Conservation (phyloP, 805 yeast species). For the Starmera amethionina region DNA sequence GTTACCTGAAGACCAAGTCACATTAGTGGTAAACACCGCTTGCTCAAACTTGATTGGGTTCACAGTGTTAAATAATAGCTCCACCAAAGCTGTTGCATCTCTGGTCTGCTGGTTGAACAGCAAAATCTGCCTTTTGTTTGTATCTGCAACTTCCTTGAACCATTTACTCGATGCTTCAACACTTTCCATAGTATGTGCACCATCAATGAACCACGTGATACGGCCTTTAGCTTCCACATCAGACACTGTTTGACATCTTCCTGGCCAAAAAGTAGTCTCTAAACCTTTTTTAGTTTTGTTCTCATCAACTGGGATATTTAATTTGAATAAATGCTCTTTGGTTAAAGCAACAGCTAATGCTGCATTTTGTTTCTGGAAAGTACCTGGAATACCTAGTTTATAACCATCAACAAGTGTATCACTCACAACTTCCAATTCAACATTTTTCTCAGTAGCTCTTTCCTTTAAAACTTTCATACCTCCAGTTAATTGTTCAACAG, state of each 20-base stretch:
- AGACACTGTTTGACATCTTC: conserved; percentile 74
- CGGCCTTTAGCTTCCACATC: conserved; percentile 16
- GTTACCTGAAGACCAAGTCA: conserved; percentile 78
- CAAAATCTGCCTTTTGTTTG: conserved; percentile 34
- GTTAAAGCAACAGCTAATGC: conserved; percentile 75
- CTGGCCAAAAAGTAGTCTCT: conserved; percentile 77
- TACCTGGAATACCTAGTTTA: conserved; percentile 70
- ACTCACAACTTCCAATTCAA: conserved; percentile 42
- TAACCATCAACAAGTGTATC: conserved; percentile 19
- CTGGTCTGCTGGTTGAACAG: conserved; percentile 93
- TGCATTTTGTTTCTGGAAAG: conserved; percentile 79
- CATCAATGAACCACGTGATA: conserved; percentile 81
- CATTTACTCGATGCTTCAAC: conserved; percentile 74
- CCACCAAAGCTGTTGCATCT: conserved; percentile 61
- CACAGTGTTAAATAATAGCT: conserved; percentile 37
- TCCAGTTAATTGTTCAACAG: conserved; percentile 47
- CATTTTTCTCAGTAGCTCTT: conserved; percentile 59
- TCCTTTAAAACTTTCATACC: conserved; percentile 47
- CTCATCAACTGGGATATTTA: conserved; percentile 30
- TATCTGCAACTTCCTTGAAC: conserved; percentile 42
- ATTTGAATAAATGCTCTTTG: conserved; percentile 41
- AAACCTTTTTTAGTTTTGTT: conserved; percentile 39
- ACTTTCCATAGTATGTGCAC: conserved; percentile 92
- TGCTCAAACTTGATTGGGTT: conserved; percentile 49
- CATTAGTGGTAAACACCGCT: conserved; percentile 81